phyloP scores from a whole-genome alignment of 2,329 filamentous ascomycete genomes.

The Xylariaceae sp. region DNA sequence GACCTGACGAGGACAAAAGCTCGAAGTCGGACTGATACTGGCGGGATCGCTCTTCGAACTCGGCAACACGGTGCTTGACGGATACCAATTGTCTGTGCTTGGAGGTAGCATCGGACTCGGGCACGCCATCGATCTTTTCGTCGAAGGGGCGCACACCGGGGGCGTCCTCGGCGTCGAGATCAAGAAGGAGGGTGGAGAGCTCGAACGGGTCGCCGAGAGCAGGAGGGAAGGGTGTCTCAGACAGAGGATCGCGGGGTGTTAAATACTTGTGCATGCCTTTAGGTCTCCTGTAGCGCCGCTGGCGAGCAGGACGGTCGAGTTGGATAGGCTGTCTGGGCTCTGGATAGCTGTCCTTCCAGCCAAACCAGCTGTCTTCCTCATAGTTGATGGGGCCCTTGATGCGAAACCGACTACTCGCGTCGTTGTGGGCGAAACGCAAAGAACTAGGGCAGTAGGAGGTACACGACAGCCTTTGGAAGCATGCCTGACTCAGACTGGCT shows the following conservation, averaged over 20 bases:
- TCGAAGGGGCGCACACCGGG: conserved; percentile 40
- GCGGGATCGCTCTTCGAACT: conserved; percentile 28
- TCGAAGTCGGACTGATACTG: conserved; percentile 12
- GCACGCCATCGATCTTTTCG: conserved; percentile 32
- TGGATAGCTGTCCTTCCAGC: too few relatives aligned
- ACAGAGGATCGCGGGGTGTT: conserved; percentile 10
- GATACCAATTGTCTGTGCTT: conserved; percentile 29
- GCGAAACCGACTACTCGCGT: too few relatives aligned
- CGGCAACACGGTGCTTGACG: conserved; percentile 24
- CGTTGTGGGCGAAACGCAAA: too few relatives aligned
- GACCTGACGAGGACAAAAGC: conserved; percentile 10
- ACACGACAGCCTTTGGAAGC: too few relatives aligned
- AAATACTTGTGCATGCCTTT: too few relatives aligned
- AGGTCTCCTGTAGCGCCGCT: too few relatives aligned
- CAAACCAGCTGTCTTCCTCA: too few relatives aligned
- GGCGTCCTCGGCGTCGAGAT: conserved; percentile 48
- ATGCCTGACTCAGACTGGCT: too few relatives aligned
- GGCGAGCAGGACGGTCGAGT: too few relatives aligned
- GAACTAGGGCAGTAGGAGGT: too few relatives aligned
- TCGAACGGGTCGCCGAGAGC: conserved; percentile 22
- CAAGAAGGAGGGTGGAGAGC: conserved; percentile 42
- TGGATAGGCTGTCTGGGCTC: too few relatives aligned
- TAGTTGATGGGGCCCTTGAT: too few relatives aligned
- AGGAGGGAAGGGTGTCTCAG: conserved; percentile 1
- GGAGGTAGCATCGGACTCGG: not conserved